A percentile compares a stretch with the other conserved stretches of the same genome.
These are phyloP conservation scores for Plectosphaerella plurivora DNA, from an alignment of 2,329 filamentous ascomycete species.

Conservation along the genomic window DNA sequence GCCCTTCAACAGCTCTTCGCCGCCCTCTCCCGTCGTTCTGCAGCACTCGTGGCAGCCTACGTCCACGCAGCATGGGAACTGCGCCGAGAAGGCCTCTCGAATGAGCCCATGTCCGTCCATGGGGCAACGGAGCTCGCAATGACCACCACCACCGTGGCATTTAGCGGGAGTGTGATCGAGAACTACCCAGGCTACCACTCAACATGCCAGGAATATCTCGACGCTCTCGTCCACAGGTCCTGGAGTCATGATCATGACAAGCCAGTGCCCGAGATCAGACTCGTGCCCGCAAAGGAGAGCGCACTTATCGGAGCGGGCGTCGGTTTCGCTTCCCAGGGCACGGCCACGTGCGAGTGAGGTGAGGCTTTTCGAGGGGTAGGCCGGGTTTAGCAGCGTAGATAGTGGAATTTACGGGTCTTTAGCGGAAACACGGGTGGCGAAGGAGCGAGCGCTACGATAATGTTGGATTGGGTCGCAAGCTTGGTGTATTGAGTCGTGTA, in stretches of 20 bases:
- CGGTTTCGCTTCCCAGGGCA: conserved; percentile 42
- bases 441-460: too few species aligned
- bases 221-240: conserved; percentile 44
- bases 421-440: too few species aligned
- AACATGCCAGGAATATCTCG: conserved; percentile 58
- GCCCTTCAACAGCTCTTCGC: conserved; percentile 48
- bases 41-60: conserved; percentile 53
- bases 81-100: conserved; percentile 40
- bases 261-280: conserved; percentile 41
- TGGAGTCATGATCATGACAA: conserved; percentile 14
- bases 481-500: too few species aligned
- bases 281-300: conserved; percentile 69
- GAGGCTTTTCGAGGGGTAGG: conserved; percentile 1
- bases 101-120: conserved; percentile 23
- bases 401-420: too few species aligned
- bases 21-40: conserved; percentile 52
- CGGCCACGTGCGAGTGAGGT: conserved; percentile 16
- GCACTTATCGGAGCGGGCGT: conserved; percentile 73
- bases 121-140: conserved; percentile 42
- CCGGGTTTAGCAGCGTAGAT: too few species aligned
- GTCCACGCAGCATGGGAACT: conserved; percentile 57
- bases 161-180: conserved; percentile 75
- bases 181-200: conserved; percentile 66
- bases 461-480: too few species aligned
- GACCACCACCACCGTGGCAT: conserved; percentile 59